phyloP scores from a whole-genome alignment of 345 rosid species.

The Gossypium ekmanianum region DNA sequence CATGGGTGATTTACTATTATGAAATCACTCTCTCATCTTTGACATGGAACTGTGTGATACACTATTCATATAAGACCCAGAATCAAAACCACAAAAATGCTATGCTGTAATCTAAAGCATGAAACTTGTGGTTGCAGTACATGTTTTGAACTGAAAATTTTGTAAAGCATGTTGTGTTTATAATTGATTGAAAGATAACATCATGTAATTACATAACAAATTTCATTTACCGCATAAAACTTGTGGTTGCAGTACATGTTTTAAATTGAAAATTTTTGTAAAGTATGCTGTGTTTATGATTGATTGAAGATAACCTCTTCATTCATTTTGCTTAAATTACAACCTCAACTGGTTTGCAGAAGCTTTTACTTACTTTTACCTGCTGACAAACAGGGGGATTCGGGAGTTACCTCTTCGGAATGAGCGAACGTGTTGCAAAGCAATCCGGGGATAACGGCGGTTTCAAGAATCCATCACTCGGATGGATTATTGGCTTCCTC shows the following conservation, averaged over 20 bases:
- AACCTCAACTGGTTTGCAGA: neutral
- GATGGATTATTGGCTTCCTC: slow-evolving; percentile 45
- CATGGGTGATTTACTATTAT: neutral
- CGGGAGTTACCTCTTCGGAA: slow-evolving; percentile 70
- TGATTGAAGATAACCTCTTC: neutral
- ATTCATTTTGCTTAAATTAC: neutral
- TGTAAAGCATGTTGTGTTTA: neutral
- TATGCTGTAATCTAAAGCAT: too few relatives aligned
- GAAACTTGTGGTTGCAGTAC: too few relatives aligned
- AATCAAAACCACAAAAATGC: too few relatives aligned
- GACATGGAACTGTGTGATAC: neutral
- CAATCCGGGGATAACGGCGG: slow-evolving; percentile 35
- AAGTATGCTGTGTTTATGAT: neutral
- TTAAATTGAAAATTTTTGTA: neutral
- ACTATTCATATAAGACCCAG: neutral
- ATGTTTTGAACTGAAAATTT: neutral
- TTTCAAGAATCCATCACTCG: slow-evolving; percentile 5
- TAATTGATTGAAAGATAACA: neutral
- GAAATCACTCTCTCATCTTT: neutral
- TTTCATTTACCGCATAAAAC: too few relatives aligned
- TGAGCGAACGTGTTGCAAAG: slow-evolving; percentile 54
- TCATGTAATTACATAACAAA: neutral
- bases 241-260: too few relatives aligned
- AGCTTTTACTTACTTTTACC: neutral
- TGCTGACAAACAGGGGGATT: slow-evolving; percentile 48